Conservation (phyloP, 2,329 filamentous ascomycete species). For the Corynespora cassiicola region DNA sequence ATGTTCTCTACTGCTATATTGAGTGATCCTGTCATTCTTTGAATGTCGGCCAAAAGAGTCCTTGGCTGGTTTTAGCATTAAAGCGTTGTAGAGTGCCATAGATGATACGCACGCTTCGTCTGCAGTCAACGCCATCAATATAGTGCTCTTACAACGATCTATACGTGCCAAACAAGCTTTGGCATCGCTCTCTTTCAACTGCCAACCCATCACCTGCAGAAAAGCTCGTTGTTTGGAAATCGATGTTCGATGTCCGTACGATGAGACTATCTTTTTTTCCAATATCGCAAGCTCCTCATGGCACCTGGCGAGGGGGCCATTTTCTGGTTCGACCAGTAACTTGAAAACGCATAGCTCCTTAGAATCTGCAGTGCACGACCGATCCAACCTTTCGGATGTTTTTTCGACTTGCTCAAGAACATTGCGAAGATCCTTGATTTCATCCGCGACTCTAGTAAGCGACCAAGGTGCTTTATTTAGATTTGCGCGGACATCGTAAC, state of each 20-base stretch:
- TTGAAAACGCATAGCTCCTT: background rate
- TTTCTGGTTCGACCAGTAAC: conserved; percentile 1
- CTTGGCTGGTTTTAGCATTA: too few species aligned
- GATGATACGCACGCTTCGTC: conserved; percentile 6
- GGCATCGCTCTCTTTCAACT: conserved; percentile 7
- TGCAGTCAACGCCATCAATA: conserved; percentile 1
- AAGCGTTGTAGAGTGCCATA: too few species aligned
- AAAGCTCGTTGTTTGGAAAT: conserved; percentile 1
- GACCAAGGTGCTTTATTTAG: conserved; percentile 6
- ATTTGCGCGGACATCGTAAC: conserved; percentile 7
- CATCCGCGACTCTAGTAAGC: conserved; percentile 3
- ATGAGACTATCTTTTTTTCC: conserved; percentile 2
- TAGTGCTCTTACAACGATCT: conserved; percentile 3
- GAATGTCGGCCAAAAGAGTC: too few species aligned
- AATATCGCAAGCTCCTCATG: background rate
- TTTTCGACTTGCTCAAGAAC: conserved; percentile 4
- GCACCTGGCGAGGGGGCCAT: conserved; percentile 1
- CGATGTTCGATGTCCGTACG: background rate
- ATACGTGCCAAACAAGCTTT: conserved; percentile 3
- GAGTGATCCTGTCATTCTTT: too few species aligned
- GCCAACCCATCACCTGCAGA: conserved; percentile 6
- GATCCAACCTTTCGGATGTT: background rate
- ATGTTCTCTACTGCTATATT: too few species aligned
- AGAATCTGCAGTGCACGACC: background rate
- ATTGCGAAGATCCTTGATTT: conserved; percentile 8